phyloP scores from a whole-genome alignment of 768 basidiomycete species.

The Amanita fuliginea region DNA sequence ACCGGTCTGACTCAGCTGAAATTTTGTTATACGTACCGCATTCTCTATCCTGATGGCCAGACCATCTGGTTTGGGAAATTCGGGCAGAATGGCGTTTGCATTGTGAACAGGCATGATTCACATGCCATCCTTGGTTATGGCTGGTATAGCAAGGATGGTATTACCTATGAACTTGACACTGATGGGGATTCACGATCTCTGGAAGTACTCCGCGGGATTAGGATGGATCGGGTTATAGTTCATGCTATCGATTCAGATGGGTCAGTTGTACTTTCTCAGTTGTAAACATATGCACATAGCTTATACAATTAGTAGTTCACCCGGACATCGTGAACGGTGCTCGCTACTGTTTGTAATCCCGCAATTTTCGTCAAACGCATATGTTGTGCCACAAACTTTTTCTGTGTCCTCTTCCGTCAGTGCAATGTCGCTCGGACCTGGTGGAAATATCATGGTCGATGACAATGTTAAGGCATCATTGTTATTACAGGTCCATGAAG shows the following conservation, averaged over 20 bases:
- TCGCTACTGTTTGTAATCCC: constrained; percentile 7
- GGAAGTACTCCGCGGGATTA: not conserved
- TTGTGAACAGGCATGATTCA: constrained; percentile 17
- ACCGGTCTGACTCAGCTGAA: not conserved
- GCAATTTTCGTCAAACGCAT: not conserved
- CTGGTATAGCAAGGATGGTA: constrained; percentile 12
- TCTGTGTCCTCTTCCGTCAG: constrained; percentile 1
- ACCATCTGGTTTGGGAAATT: constrained; percentile 36
- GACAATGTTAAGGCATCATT: constrained; percentile 1
- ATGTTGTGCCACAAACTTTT: constrained; percentile 4
- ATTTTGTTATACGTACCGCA: constrained; percentile 38
- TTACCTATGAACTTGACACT: not conserved
- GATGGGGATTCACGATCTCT: not conserved
- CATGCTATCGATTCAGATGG: constrained; percentile 3
- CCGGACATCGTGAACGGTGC: not conserved
- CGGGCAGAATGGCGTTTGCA: constrained; percentile 29
- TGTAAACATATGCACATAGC: not conserved
- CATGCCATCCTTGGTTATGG: constrained; percentile 9
- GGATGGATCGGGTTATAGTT: not conserved
- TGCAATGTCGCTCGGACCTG: not conserved
- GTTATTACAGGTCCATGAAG: constrained; percentile 1
- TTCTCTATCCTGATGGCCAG: constrained; percentile 30
- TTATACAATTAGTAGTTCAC: not conserved
- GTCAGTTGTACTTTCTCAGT: not conserved
- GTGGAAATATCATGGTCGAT: constrained; percentile 1